Percentiles rank a stretch among this genome's conserved stretches.
Conservation (phyloP, 1,284 basidiomycete genomes). For the Phellopilus nigrolimitatus region DNA sequence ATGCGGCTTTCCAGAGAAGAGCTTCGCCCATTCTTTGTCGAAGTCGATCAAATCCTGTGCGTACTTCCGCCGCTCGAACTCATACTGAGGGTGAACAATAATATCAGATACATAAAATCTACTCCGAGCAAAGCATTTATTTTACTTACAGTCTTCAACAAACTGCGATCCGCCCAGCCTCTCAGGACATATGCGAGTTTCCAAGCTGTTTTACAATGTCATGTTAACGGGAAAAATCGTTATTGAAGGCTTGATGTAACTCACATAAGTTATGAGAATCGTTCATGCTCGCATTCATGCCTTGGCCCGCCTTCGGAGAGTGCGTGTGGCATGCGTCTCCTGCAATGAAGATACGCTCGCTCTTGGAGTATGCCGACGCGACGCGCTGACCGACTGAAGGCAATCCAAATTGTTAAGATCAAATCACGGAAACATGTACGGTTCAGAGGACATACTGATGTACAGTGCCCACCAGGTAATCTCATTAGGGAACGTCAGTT, state of each 20-base stretch:
- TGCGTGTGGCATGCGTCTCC: conserved; percentile 84
- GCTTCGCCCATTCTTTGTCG: conserved; percentile 67
- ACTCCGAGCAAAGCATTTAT: no score
- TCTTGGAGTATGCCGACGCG: conserved; percentile 58
- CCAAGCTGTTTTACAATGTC: conserved; percentile 46
- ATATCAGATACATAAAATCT: neutral
- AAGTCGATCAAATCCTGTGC: conserved; percentile 79
- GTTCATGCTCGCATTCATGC: conserved; percentile 81
- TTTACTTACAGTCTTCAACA: conserved; percentile 78
- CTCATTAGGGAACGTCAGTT: conserved; percentile 48
- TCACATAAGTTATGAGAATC: conserved; percentile 74
- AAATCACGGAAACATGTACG: neutral
- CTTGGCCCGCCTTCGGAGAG: conserved; percentile 74
- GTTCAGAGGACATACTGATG: conserved; percentile 35
- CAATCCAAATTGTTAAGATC: neutral
- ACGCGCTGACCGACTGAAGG: conserved; percentile 74
- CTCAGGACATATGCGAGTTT: conserved; percentile 71
- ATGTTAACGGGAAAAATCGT: neutral
- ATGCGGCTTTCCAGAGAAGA: conserved; percentile 75
- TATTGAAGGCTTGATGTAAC: conserved; percentile 7
- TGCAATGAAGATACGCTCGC: conserved; percentile 75
- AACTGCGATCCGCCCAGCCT: conserved; percentile 58
- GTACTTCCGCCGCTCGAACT: conserved; percentile 66
- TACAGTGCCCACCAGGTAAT: conserved; percentile 84
- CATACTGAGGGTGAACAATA: conserved; percentile 64